Evolutionary conservation across 2,329 filamentous ascomycete species (phyloP).

Genomic region (Periconia sp.): DNA sequence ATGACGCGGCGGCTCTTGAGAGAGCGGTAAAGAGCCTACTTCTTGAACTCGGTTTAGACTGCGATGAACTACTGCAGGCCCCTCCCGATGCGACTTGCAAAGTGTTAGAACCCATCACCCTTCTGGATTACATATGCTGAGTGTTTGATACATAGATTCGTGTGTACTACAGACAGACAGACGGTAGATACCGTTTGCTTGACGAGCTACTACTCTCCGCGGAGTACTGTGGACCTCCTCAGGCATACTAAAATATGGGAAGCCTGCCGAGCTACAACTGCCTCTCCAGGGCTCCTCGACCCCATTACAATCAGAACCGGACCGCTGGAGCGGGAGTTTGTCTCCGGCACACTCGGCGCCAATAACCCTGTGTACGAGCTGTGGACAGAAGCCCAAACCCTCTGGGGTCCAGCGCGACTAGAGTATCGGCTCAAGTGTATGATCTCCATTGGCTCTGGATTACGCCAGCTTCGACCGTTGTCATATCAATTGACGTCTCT

Average conservation of each 20-base stretch:
- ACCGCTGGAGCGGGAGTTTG: constrained; percentile 36
- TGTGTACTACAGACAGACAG: constrained; percentile 41
- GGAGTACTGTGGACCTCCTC: constrained; percentile 23
- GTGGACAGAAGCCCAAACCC: constrained; percentile 40
- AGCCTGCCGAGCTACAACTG: constrained; percentile 17
- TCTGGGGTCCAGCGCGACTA: constrained; percentile 16
- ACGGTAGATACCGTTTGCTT: constrained; percentile 40
- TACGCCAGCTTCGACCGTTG: constrained; percentile 23
- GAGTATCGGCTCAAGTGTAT: constrained; percentile 19
- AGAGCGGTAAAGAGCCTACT: no score
- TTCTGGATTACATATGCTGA: not conserved
- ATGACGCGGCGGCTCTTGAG: no score
- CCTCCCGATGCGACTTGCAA: not conserved
- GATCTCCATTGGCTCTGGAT: constrained; percentile 22
- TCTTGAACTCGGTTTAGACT: no score
- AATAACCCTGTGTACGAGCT: constrained; percentile 57
- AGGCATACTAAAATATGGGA: constrained; percentile 28
- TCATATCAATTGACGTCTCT: constrained; percentile 19
- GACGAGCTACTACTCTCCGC: constrained; percentile 38
- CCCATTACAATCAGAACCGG: constrained; percentile 19
- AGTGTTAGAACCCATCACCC: not conserved
- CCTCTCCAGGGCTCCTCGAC: constrained; percentile 17
- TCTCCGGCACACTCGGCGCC: constrained; percentile 45
- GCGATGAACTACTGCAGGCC: not conserved
- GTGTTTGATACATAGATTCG: constrained; percentile 18